Evolutionary conservation across 2,329 filamentous ascomycete species (phyloP), one percentile per base, ranked within the genome.

Genomic region (Epichloe sp.): DNA sequence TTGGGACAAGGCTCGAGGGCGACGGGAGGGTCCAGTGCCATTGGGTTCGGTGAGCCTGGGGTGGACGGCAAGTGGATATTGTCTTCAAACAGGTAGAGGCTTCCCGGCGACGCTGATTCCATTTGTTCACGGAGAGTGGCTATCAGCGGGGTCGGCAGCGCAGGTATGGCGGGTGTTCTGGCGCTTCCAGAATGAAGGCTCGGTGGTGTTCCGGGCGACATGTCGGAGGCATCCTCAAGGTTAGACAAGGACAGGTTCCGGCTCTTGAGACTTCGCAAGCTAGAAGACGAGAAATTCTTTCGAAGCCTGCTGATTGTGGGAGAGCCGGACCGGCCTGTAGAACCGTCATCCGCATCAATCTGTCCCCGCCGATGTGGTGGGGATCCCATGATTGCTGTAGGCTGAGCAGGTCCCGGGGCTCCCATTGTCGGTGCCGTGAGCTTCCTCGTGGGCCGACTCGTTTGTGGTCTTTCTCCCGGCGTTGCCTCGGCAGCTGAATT

Each of bases 1-100:
- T 85, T 87, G 1, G 93, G 93, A 63, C 94, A 98, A 3, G 93
- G 86, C 62, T 98, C 93, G 5, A 98, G 76, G 0, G 88, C 80
- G 21, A 84, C 77, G 12, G 90, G 90, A 1, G 82, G 78, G 57
- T 88, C 82, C 0, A 72, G 62, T 12, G 74, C 72, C n/a, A 77
- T 65, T 3, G 76, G 72, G 52, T 84, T 83, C 3, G 83, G 80
- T n/a, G 80, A 82, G 2, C 81, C 82, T 1, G 85, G 77, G 35
- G 69, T 75, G 31, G 70, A 73, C 2, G 77, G 80, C 5, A 83
- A 82, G 62, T 91, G 86, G 43, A 95, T 86, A 55, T 87, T 80
- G 57, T 79, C 87, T 55, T 95, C 88, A 60, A 97, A 94, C 1
- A 97, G 73, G 62, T 88, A 83, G 52, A 91, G 72, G 5, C 85